Conservation (phyloP, 78 protist species). For the Emiliania huxleyi region DNA sequence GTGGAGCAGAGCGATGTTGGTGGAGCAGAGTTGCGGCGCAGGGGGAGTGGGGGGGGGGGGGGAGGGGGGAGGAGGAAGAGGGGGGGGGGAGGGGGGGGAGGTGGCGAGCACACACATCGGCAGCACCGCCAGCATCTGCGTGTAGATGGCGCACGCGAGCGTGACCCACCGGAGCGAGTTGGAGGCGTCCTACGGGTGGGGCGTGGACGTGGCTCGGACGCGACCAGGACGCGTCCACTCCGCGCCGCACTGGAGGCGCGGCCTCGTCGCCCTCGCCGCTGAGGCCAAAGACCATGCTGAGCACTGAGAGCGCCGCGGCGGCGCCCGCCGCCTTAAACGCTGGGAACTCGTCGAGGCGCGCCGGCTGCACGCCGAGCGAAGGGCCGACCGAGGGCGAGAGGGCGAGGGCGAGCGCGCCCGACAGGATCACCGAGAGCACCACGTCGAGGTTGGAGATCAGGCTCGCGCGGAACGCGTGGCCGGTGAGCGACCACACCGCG, state of each 20-base stretch:
- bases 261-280: neutral
- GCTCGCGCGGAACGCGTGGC: neutral
- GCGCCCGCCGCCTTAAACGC: neutral
- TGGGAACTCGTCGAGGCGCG: neutral
- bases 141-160: neutral
- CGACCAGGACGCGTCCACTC: too few species aligned
- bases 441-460: neutral
- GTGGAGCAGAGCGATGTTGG: too few species aligned
- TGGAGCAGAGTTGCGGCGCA: too few species aligned
- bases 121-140: neutral
- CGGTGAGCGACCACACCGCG: neutral
- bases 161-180: neutral
- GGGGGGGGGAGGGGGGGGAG: too few species aligned
- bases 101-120: too few species aligned
- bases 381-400: neutral
- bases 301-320: neutral
- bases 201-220: too few species aligned
- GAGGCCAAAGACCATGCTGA: neutral
- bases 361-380: neutral
- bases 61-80: too few species aligned
- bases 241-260: neutral
- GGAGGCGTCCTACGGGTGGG: too few species aligned
- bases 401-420: neutral
- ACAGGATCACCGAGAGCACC: neutral
- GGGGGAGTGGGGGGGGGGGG: too few species aligned